Conservation (phyloP, 345 rosid species). For the Geranium brycei region DNA sequence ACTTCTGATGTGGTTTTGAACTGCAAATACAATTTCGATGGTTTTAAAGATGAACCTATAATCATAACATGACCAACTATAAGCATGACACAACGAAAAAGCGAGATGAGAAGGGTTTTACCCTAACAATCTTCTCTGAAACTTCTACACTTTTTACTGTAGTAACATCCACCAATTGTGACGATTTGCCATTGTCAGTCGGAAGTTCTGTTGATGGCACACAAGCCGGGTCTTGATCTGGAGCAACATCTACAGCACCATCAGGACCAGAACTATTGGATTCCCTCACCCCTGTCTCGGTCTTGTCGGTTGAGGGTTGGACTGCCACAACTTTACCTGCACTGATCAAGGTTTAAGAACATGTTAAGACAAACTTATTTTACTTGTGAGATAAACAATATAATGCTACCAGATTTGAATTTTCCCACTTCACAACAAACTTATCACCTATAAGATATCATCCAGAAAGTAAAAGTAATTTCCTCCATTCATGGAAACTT, state of each 20-base stretch:
- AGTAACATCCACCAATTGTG: conserved; percentile 21
- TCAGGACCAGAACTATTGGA: conserved; percentile 10
- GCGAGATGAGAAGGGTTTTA: conserved; percentile 13
- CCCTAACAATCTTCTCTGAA: conserved; percentile 25
- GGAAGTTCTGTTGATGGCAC: conserved; percentile 13
- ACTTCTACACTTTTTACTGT: conserved; percentile 25
- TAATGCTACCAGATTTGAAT: conserved; percentile 6
- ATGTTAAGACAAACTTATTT: too few relatives aligned
- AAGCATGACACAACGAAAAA: neutral
- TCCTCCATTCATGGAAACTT: too few relatives aligned
- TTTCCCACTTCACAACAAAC: neutral
- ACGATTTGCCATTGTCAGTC: conserved; percentile 25
- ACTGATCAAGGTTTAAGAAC: conserved; percentile 18
- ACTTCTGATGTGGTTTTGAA: neutral
- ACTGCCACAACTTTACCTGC: conserved; percentile 23
- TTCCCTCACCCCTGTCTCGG: conserved; percentile 18
- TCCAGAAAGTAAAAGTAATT: too few relatives aligned
- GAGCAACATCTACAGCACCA: conserved; percentile 16
- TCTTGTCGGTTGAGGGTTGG: conserved; percentile 32
- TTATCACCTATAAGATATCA: neutral
- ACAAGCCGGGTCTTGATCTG: conserved; percentile 16
- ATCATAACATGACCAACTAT: neutral
- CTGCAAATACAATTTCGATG: neutral
- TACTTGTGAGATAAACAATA: neutral
- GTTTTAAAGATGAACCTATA: neutral